Evolutionary conservation across 306 rosid species (phyloP).

Genomic region (Abrus pulchellus): DNA sequence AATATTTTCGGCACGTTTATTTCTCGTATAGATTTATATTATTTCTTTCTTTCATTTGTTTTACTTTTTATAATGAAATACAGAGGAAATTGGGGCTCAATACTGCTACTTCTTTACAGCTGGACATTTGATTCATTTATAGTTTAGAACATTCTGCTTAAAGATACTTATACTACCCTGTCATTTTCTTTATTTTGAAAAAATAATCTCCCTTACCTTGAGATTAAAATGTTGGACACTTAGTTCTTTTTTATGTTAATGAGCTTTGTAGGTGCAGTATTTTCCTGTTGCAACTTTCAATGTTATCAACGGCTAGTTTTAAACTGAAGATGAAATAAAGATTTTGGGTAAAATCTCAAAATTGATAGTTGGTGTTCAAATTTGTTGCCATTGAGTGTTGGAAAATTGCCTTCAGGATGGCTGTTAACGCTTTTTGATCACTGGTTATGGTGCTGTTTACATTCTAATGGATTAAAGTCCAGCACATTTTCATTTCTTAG

Average conservation of each 20-base stretch:
- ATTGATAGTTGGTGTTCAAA: neutral
- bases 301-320: neutral
- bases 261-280: too few relatives aligned
- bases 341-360: neutral
- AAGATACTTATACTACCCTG: neutral
- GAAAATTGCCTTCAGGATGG: neutral
- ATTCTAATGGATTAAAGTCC: conserved; percentile 15
- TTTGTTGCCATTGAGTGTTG: neutral
- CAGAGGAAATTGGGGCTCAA: neutral
- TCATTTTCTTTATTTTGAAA: too few relatives aligned
- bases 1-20: too few relatives aligned
- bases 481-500: neutral
- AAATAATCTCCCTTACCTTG: too few relatives aligned
- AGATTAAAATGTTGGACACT: too few relatives aligned
- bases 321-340: neutral
- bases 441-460: neutral
- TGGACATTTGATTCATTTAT: neutral
- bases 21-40: neutral
- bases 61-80: neutral
- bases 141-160: neutral
- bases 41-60: conserved; percentile 25
- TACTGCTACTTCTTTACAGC: neutral
- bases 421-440: conserved; percentile 14
- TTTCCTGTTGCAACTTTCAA: too few relatives aligned
- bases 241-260: too few relatives aligned